Evolutionary conservation across 305 asterid genomes (phyloP).

Genomic region (Solanum hybrid): DNA sequence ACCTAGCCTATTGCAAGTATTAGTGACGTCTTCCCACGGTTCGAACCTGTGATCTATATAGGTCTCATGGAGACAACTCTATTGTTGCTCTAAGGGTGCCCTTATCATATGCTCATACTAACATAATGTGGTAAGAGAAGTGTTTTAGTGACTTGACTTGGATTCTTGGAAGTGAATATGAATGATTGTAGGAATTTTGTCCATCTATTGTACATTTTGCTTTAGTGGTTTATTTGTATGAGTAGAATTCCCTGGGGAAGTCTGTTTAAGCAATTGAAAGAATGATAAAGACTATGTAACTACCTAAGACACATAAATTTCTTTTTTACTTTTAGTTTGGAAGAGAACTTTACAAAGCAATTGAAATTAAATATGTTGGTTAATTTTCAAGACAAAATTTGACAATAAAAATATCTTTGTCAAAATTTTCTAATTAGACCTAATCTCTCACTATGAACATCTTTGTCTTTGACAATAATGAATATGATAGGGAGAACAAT

Average conservation of each 20-base stretch:
- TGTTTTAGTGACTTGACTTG: background rate
- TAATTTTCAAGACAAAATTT: background rate
- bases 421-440: background rate
- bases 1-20: background rate
- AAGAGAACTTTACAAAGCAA: background rate
- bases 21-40: background rate
- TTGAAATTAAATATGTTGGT: background rate
- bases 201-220: background rate
- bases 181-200: background rate
- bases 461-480: background rate
- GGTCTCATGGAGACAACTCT: background rate
- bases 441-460: background rate
- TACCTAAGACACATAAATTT: background rate
- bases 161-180: background rate
- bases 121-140: background rate
- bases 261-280: background rate
- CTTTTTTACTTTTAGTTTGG: background rate
- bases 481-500: conserved; percentile 58
- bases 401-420: background rate
- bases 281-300: background rate
- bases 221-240: background rate
- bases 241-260: background rate
- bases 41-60: background rate
- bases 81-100: background rate
- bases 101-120: background rate